These are phyloP conservation scores for Aristolochia californica DNA, from an alignment of 164 flowering plant genomes.

Conservation along the genomic window DNA sequence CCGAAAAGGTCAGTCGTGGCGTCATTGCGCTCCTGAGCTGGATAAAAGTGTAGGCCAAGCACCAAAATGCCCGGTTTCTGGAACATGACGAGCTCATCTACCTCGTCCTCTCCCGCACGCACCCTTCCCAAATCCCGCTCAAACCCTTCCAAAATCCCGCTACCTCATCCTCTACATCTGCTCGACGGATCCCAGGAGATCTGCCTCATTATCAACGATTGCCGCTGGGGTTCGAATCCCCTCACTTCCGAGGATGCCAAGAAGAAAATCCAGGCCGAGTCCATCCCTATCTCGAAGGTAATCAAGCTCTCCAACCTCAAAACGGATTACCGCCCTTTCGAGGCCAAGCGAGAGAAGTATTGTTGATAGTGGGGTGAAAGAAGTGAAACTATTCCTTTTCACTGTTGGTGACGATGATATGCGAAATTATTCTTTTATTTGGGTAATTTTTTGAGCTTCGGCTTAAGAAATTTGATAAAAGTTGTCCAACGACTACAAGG, in stretches of 20 bases:
- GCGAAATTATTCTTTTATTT: no score
- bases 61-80: no score
- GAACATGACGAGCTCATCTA: slow-evolving; percentile 67
- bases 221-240: slow-evolving; percentile 18
- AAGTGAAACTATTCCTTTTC: no score
- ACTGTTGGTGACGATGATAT: no score
- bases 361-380: no score
- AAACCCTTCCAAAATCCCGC: slow-evolving; percentile 51
- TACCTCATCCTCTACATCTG: slow-evolving; percentile 47
- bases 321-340: slow-evolving; percentile 55
- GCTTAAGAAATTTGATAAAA: no score
- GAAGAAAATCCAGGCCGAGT: slow-evolving; percentile 37
- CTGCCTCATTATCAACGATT: slow-evolving; percentile 69
- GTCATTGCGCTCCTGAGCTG: slow-evolving; percentile 51
- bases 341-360: slow-evolving; percentile 71
- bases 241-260: slow-evolving; percentile 41
- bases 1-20: slow-evolving; percentile 27
- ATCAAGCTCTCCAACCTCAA: slow-evolving; percentile 64
- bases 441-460: no score
- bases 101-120: slow-evolving; percentile 58
- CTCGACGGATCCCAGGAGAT: slow-evolving; percentile 23
- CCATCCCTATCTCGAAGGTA: slow-evolving; percentile 56
- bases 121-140: slow-evolving; percentile 53
- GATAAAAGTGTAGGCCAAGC: slow-evolving; percentile 27
- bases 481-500: no score